These are phyloP conservation scores for Alisma plantagoaquatica DNA, from an alignment of 106 monocot species.

Conservation along the genomic window DNA sequence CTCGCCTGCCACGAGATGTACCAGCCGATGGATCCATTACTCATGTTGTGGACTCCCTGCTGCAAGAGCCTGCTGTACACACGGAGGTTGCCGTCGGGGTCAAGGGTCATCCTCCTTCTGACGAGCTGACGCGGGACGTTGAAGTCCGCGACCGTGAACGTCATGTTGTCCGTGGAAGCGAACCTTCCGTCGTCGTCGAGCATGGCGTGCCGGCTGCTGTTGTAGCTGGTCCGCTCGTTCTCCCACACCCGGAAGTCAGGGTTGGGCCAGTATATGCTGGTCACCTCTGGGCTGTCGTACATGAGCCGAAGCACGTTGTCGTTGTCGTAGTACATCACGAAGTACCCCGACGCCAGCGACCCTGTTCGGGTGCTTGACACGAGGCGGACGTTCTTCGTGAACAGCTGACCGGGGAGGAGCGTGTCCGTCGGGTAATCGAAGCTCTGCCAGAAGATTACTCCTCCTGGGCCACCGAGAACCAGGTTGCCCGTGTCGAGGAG, in stretches of 20 bases:
- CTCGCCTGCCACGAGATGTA: constrained; percentile 43
- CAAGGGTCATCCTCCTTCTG: constrained; percentile 37
- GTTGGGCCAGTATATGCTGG: constrained; percentile 41
- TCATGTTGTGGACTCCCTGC: no score
- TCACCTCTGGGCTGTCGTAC: constrained; percentile 19
- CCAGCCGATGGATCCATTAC: constrained; percentile 5
- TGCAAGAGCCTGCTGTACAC: constrained; percentile 53
- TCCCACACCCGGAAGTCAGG: constrained; percentile 8
- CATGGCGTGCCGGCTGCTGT: constrained; percentile 31
- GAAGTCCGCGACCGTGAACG: constrained; percentile 19
- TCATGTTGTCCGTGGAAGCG: constrained; percentile 14
- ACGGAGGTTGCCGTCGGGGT: constrained; percentile 57
- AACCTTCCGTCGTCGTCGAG: constrained; percentile 30
- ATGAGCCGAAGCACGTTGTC: constrained; percentile 8
- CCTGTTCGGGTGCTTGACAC: background rate
- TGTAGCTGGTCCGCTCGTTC: constrained; percentile 34
- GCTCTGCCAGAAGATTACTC: background rate
- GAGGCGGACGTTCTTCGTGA: constrained; percentile 23
- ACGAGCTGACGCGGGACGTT: constrained; percentile 22
- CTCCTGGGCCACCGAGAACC: constrained; percentile 11
- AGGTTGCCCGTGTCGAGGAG: constrained; percentile 50
- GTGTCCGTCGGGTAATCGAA: constrained; percentile 7
- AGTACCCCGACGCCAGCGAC: constrained; percentile 18
- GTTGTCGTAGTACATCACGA: constrained; percentile 4
- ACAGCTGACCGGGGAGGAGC: constrained; percentile 30